phyloP scores from a whole-genome alignment of 352 stramenopile species.

The Lagenidium sp. region DNA sequence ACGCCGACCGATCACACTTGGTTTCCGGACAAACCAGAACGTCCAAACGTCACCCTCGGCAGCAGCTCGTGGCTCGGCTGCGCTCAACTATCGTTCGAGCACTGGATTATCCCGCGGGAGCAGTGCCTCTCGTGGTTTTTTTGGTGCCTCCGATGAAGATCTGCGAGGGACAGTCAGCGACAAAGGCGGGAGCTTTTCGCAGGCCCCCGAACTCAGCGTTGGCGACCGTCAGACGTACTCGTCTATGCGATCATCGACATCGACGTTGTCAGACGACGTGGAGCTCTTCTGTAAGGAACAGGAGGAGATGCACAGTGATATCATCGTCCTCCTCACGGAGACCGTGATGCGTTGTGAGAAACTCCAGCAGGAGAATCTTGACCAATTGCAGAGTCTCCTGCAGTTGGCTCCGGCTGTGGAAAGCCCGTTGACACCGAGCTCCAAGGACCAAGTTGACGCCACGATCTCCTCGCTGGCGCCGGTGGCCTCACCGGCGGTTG shows the following conservation, averaged over 20 bases:
- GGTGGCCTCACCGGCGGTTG: conserved; percentile 16
- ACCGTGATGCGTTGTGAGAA: conserved; percentile 75
- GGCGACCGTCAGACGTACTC: conserved; percentile 33
- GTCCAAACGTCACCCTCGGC: conserved; percentile 49
- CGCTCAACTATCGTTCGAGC: too few species aligned
- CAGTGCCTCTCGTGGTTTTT: conserved; percentile 9
- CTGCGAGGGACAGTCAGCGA: conserved; percentile 3
- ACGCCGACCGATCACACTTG: conserved; percentile 54
- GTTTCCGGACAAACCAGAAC: conserved; percentile 61
- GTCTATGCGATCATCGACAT: conserved; percentile 40
- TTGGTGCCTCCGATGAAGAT: conserved; percentile 4
- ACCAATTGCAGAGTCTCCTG: conserved; percentile 81
- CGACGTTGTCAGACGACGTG: conserved; percentile 68
- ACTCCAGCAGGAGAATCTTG: conserved; percentile 72
- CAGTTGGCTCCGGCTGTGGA: conserved; percentile 36
- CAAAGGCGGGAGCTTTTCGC: too few species aligned
- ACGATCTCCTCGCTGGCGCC: conserved; percentile 11
- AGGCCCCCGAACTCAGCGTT: conserved; percentile 3
- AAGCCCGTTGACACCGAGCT: conserved; percentile 8
- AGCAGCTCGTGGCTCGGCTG: conserved; percentile 6
- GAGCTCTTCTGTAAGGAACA: conserved; percentile 73
- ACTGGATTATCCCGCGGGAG: conserved; percentile 7
- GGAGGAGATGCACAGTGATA: conserved; percentile 79
- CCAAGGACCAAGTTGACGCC: conserved; percentile 9
- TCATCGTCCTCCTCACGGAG: conserved; percentile 75